Evolutionary conservation across 495 filamentous ascomycete species (phyloP).

Genomic region (Aspergillus carlsbadensis): DNA sequence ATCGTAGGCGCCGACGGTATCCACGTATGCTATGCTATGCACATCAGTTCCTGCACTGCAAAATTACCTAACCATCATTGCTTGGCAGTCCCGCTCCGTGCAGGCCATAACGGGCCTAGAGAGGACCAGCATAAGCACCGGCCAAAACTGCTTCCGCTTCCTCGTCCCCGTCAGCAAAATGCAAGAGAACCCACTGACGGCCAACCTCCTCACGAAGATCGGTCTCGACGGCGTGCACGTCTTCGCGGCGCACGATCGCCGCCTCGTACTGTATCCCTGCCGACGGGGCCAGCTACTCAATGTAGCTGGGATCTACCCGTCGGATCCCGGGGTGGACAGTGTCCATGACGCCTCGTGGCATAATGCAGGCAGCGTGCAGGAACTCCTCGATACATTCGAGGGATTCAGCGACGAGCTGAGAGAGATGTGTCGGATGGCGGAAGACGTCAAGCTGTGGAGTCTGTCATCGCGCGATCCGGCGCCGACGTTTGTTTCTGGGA

Average conservation of each 20-base stretch:
- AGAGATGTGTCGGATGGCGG: slow-evolving; percentile 26
- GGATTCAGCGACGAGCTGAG: slow-evolving; percentile 20
- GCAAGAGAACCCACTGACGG: slow-evolving; percentile 29
- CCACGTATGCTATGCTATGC: slow-evolving; percentile 26
- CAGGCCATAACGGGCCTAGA: slow-evolving; percentile 12
- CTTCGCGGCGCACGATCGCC: slow-evolving; percentile 24
- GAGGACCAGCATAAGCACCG: slow-evolving; percentile 12
- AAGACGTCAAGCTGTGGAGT: slow-evolving; percentile 50
- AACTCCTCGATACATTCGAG: slow-evolving; percentile 22
- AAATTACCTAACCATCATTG: too few species aligned
- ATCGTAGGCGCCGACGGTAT: slow-evolving; percentile 53
- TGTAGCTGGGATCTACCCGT: slow-evolving; percentile 40
- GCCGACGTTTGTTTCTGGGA: slow-evolving; percentile 36
- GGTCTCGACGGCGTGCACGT: slow-evolving; percentile 29
- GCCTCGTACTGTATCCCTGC: slow-evolving; percentile 47
- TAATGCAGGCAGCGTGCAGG: slow-evolving; percentile 10
- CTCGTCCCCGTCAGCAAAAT: slow-evolving; percentile 40
- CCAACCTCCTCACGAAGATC: slow-evolving; percentile 23
- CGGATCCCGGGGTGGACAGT: background rate
- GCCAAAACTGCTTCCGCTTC: slow-evolving; percentile 48
- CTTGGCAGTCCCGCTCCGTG: slow-evolving; percentile 25
- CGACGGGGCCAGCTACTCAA: slow-evolving; percentile 43
- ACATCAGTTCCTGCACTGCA: too few species aligned
- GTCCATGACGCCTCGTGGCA: slow-evolving; percentile 14
- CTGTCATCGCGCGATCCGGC: slow-evolving; percentile 40